Base-by-base conservation (phyloP, 495 filamentous ascomycete species). In the Geopyxis carbonaria region DNA sequence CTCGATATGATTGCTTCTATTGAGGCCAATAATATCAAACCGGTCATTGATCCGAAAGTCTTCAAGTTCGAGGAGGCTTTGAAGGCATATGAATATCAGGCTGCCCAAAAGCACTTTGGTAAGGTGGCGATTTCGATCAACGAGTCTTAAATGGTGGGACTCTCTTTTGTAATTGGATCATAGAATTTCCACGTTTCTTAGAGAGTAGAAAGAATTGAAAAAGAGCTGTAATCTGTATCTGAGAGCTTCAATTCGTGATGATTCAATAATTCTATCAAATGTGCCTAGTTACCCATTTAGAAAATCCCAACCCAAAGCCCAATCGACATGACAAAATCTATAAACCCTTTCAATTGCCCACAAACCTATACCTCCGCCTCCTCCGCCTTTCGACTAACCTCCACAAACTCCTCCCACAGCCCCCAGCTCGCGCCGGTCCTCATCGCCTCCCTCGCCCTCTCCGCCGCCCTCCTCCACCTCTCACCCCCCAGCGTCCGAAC, bases 401-500 rank as follows among this genome's bases (percentile, higher is more conserved):
- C 69, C 28, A 78, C 77, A 60, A 84, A 86, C 5, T 59, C 56
- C 24, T 62, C 65, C 64, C 82, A 82, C 57, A 76, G 71, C 55
- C 64, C 70, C 62, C 82, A 75, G 30, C 84, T 83, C 50, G 72
- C 67, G 27, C 85, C 85, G 55, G 78, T 91, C 59, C 71, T 68
- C 13, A 93, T 70, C 0, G 80, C 77, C 76, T 80, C 86, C 54
- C 73, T 67, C 8, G 87, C 91, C 45, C 78, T 67, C 44, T 86
- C 64, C 10, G 93, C 72, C 29, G 86, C 91, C 51, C 89, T 83
- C 62, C 83, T 94, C 91, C 89, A 95, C 44, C 86, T 67, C 10
- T 75, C 72, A 19, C 81, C 81, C 8, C 78, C 69, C 19, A 92
- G 83, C n/a, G n/a, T n/a, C n/a, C n/a, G n/a, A 43, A 73, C 58